Evolutionary conservation across 1,284 basidiomycete species (phyloP).

Genomic region (Irpex sp.): DNA sequence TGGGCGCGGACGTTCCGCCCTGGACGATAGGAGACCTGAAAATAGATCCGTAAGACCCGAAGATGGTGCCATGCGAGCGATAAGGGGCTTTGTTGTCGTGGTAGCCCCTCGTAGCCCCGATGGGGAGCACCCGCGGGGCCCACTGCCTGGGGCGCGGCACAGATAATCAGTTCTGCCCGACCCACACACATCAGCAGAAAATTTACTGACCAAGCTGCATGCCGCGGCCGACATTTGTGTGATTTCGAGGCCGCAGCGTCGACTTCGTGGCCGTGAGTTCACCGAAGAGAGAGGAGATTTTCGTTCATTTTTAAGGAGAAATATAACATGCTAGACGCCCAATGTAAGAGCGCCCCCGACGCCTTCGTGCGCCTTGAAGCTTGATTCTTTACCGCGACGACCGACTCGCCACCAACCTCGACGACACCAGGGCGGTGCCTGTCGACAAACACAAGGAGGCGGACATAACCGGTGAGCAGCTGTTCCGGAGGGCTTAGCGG

Average conservation of each 20-base stretch:
- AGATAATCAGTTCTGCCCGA: background rate
- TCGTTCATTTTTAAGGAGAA: background rate
- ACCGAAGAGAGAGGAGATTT: background rate
- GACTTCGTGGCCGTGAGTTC: background rate
- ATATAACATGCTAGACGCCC: background rate
- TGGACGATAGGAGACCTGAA: background rate
- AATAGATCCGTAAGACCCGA: background rate
- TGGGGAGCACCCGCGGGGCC: background rate
- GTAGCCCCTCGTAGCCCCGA: background rate
- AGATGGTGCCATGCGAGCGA: background rate
- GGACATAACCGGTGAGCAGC: background rate
- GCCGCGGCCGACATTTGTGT: background rate
- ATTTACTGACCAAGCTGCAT: background rate
- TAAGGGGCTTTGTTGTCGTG: background rate
- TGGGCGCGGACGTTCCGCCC: background rate
- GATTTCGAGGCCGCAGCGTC: background rate
- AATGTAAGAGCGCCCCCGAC: background rate
- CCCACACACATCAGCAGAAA: background rate
- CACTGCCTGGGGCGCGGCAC: background rate
- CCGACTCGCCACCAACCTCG: background rate
- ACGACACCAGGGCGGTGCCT: background rate
- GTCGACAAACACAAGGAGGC: background rate
- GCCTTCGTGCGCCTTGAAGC: background rate
- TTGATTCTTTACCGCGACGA: background rate
- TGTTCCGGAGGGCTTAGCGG: background rate